phyloP scores from a whole-genome alignment of 1,284 basidiomycete genomes.

The Sanghuangporus weigelae region DNA sequence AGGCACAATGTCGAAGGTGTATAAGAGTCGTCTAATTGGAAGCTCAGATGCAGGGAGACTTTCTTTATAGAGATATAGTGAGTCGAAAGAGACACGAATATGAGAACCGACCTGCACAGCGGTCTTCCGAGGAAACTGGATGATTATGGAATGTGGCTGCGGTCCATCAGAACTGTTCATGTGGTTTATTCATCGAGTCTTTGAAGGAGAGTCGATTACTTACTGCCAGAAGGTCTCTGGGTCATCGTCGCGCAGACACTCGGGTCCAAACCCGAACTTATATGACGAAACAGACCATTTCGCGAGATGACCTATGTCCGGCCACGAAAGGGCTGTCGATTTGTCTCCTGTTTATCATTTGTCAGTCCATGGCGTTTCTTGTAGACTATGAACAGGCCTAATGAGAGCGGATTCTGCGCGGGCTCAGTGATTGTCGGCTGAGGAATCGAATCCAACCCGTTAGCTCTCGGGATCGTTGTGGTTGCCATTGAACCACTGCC shows the following conservation, averaged over 20 bases:
- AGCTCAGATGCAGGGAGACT: conserved; percentile 86
- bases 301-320: conserved; percentile 79
- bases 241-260: conserved; percentile 85
- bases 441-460: not conserved
- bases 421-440: not conserved
- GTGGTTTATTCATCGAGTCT: not conserved
- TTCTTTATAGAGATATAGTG: conserved; percentile 48
- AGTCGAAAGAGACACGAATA: not conserved
- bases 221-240: conserved; percentile 98
- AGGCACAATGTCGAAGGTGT: conserved; percentile 90
- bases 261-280: conserved; percentile 95
- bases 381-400: not conserved
- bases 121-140: conserved; percentile 90
- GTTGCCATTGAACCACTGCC: not conserved
- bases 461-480: not conserved
- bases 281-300: conserved; percentile 97
- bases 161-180: conserved; percentile 85
- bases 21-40: conserved; percentile 91
- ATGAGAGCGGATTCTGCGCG: not conserved
- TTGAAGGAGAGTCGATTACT: not conserved
- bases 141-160: conserved; percentile 93
- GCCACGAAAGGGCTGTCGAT: conserved; percentile 35
- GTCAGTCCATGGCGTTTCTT: not conserved
- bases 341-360: not conserved
- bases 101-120: conserved; percentile 69